Percentiles rank a stretch among this genome's conserved stretches.
Conservation (phyloP, 257 asterid species). For the Nicotiana sylvestris region DNA sequence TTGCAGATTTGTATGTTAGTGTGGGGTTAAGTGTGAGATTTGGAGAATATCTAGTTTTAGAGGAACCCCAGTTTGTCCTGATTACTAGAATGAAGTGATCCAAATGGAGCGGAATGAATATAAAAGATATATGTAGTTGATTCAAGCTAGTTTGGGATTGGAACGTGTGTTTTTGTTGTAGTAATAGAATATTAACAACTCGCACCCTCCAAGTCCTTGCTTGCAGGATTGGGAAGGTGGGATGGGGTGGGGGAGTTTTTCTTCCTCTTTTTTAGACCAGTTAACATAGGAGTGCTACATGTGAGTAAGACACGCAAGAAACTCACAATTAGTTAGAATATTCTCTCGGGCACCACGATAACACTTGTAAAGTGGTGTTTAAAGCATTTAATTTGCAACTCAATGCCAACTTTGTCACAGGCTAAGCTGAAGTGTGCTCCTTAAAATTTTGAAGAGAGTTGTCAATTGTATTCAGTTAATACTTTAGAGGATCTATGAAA, state of each 20-base stretch:
- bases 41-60: background rate
- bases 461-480: background rate
- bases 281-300: background rate
- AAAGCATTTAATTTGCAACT: background rate
- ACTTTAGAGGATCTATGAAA: background rate
- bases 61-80: background rate
- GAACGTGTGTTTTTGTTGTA: background rate
- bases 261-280: background rate
- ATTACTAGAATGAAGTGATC: background rate
- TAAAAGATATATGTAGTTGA: background rate
- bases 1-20: background rate
- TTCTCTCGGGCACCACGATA: background rate
- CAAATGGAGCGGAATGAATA: conserved; percentile 1
- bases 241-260: background rate
- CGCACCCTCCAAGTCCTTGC: background rate
- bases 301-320: background rate
- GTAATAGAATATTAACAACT: background rate
- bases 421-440: background rate
- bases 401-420: background rate
- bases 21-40: background rate
- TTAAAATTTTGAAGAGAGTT: background rate
- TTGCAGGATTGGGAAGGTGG: background rate
- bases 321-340: background rate
- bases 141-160: background rate
- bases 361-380: background rate